These are phyloP conservation scores for Aristolochia fimbriata DNA, from an alignment of 164 flowering plant species.

Conservation along the genomic window DNA sequence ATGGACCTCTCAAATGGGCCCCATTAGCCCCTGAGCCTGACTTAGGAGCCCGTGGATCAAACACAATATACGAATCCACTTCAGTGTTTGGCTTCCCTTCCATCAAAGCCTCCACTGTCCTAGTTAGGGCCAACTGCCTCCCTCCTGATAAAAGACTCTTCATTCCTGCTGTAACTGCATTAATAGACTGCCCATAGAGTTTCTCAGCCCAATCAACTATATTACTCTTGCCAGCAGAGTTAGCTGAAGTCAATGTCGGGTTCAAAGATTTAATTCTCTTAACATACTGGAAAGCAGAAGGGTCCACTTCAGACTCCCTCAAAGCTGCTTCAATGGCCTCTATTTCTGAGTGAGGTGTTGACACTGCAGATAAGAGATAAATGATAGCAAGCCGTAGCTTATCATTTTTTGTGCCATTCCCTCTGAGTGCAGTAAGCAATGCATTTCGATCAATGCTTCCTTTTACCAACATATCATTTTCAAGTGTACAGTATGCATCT, in stretches of 20 bases:
- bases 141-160: slow-evolving; percentile 79
- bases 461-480: slow-evolving; percentile 77
- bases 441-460: slow-evolving; percentile 75
- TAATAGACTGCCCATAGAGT: slow-evolving; percentile 87
- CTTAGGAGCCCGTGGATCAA: slow-evolving; percentile 92
- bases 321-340: slow-evolving; percentile 83
- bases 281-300: slow-evolving; percentile 90
- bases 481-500: slow-evolving; percentile 79
- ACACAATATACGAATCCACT: slow-evolving; percentile 58
- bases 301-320: slow-evolving; percentile 83
- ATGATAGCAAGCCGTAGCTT: slow-evolving; percentile 84
- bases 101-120: slow-evolving; percentile 86
- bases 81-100: slow-evolving; percentile 92
- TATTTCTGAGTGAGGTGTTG: slow-evolving; percentile 54
- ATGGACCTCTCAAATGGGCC: slow-evolving; percentile 75
- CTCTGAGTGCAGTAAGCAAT: slow-evolving; percentile 62
- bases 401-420: slow-evolving; percentile 75
- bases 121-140: slow-evolving; percentile 67
- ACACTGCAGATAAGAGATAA: slow-evolving; percentile 71
- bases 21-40: slow-evolving; percentile 47
- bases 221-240: slow-evolving; percentile 83
- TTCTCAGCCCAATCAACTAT: slow-evolving; percentile 98
- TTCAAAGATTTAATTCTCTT: slow-evolving; percentile 87
- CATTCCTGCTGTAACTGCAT: slow-evolving; percentile 94
- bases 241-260: slow-evolving; percentile 73